Base-by-base conservation (phyloP, 192 early-diverging fungal genomes). In the Umbelopsis sp. region DNA sequence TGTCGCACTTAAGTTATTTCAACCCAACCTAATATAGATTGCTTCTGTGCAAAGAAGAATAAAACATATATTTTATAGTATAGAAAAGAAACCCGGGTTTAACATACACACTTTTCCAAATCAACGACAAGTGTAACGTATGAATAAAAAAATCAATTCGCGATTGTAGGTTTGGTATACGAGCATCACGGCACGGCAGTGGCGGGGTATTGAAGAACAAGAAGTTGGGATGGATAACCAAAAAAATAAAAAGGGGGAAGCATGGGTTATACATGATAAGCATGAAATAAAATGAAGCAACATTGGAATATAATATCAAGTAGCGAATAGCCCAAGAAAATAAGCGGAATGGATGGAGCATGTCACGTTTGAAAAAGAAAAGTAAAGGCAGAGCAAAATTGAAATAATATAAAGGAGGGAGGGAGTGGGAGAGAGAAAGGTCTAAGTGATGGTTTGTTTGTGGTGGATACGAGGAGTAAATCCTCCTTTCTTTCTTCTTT, bases 161-260 rank as follows among this genome's bases (percentile, higher is more conserved):
- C n/a, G 31, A 20, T 32, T 62, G 47, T 4, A 21, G 47, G 47
- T 17, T 34, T 62, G 56, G 56, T 62, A 62, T 62, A 62, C 56
- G 56, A 62, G 56, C 56, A 62, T 62, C 56, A 62, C 31, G 16
- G 56, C 56, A 62, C 56, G 56, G 56, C 56, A 34, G 56, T 34
- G 56, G 56, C 56, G 56, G 56, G 56, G 56, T 62, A 62, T 62
- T 62, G 56, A 62, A 34, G 56, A 62, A 32, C 9, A 21, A 7
- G 47, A 49, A 49, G 47, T 41, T 41, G 38, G 38, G 47, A n/a
- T n/a, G n/a, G n/a, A n/a, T n/a, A n/a, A n/a, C n/a, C n/a, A n/a
- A n/a, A 16, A 49, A 21, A 49, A n/a, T 20, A 47, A n/a, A 47
- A 47, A 34, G 17, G 20, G 3, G 20, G 3, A 62, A 62, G 29